Base-by-base conservation (phyloP, 306 rosid genomes). In the Corylus heterophylla region DNA sequence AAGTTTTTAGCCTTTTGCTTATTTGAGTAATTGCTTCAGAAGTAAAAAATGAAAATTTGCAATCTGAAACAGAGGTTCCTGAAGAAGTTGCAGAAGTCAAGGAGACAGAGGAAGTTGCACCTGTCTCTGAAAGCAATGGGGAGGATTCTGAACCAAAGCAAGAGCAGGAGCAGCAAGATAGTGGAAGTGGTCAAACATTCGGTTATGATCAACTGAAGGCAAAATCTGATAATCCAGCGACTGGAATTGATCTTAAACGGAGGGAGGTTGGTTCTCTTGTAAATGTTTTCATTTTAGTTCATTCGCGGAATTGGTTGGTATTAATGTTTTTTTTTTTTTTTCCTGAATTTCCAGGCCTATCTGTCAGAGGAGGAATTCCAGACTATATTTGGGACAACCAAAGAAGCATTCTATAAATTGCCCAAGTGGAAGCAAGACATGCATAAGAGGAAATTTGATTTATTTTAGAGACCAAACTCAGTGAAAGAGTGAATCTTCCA, bases 381-480 rank as follows among this genome's bases (percentile, higher is more conserved):
- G 66, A 78, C 88, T 44, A 74, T 93, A 78, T 90, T 96, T 80
- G 94, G 90, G 82, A 82, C 87, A 80, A 44, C 80, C n/a, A 96
- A 93, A 83, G 99, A 88, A 77, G 91, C 90, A 71, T 96, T 96
- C 93, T 78, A 89, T 52, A 92, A 87, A 86, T 83, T 89, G 82
- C 99, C 99, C 27, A 90, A 84, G 85, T 96, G 99, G 99, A 96
- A 96, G 88, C 99, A 96, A 91, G 99, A 93, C 83, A 85, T 96
- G 98, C 93, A 85, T 86, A 96, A 96, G 82, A 93, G 82, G 93
- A 96, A 91, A 86, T 78, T 86, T 12, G 99, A 93, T 79, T 83
- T 96, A 73, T 96, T 96, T 77, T 96, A 91, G 85, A 78, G 75
- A 48, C 78, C 29, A 35, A 56, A 75, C 67, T 54, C 54, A 74